Conservation (phyloP, 2,329 filamentous ascomycete genomes). For the Chalaropsis ovoidea region DNA sequence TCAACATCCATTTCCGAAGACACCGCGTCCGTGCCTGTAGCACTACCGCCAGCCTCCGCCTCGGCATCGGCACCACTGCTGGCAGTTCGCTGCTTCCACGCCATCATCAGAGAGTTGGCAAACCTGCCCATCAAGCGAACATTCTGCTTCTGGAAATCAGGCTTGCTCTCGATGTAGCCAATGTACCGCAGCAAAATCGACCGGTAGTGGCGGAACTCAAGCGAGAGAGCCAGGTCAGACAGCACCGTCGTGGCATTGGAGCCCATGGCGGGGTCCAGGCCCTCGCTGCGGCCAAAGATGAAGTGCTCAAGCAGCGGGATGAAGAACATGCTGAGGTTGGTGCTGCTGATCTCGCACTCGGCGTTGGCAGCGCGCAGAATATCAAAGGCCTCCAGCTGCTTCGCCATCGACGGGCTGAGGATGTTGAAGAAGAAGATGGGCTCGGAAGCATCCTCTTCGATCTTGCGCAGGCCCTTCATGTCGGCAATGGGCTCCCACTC, state of each 20-base stretch:
- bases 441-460: conserved; percentile 48
- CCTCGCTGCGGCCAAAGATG: conserved; percentile 68
- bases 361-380: conserved; percentile 60
- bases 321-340: conserved; percentile 76
- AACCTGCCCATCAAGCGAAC: conserved; percentile 72
- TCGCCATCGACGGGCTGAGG: conserved; percentile 76
- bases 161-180: conserved; percentile 67
- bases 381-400: conserved; percentile 73
- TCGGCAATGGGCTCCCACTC: conserved; percentile 63
- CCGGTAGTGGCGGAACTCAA: conserved; percentile 87
- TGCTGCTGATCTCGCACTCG: conserved; percentile 55
- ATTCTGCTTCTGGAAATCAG: conserved; percentile 74
- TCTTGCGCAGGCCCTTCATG: conserved; percentile 55
- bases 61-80: conserved; percentile 33
- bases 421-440: conserved; percentile 86
- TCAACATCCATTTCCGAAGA: conserved; percentile 28
- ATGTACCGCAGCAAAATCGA: conserved; percentile 76
- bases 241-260: conserved; percentile 80
- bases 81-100: conserved; percentile 19
- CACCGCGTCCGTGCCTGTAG: neutral
- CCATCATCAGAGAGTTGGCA: conserved; percentile 58
- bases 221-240: conserved; percentile 58
- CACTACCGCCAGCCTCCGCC: conserved; percentile 34
- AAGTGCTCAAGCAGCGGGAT: conserved; percentile 91
- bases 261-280: conserved; percentile 74